phyloP scores from a whole-genome alignment of 192 early-diverging fungal species.

The Chytriomyces confervae region DNA sequence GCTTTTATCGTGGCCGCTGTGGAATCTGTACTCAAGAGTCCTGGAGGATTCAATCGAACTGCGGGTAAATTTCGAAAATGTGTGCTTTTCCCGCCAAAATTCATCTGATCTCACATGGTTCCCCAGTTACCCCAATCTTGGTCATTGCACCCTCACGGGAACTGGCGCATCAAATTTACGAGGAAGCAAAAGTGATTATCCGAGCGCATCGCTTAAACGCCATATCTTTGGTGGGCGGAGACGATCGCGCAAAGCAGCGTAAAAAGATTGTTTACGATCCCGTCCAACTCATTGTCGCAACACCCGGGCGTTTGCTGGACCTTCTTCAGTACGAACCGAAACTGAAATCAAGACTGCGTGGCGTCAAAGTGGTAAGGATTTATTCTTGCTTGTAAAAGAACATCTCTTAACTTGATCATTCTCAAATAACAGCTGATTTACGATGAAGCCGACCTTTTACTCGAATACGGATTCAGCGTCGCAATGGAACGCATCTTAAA shows the following conservation, averaged over 20 bases:
- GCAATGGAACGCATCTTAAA: conserved; percentile 3
- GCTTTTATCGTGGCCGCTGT: conserved; percentile 90
- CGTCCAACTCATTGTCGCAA: conserved; percentile 82
- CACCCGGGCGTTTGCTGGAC: conserved; percentile 93
- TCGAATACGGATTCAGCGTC: conserved; percentile 59
- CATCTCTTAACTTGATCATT: background rate
- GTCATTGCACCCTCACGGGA: conserved; percentile 92
- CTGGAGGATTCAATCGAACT: conserved; percentile 39
- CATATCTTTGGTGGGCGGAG: conserved; percentile 86
- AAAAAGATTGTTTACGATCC: conserved; percentile 25
- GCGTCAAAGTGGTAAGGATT: conserved; percentile 22
- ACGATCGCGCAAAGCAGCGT: conserved; percentile 72
- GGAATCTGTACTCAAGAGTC: conserved; percentile 64
- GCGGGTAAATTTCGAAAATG: background rate
- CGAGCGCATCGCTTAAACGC: conserved; percentile 64
- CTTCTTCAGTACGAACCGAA: conserved; percentile 69
- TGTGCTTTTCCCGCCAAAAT: background rate
- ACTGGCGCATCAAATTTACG: conserved; percentile 87
- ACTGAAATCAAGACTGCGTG: conserved; percentile 8
- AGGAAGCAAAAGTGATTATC: conserved; percentile 73
- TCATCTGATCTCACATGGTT: background rate
- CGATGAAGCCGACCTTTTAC: conserved; percentile 94
- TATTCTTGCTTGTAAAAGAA: background rate
- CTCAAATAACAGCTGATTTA: conserved; percentile 66
- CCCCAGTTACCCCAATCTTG: conserved; percentile 46